Evolutionary conservation across 306 rosid species (phyloP), one percentile per base, ranked within the genome.

Genomic region (Quercus aquifolioides): DNA sequence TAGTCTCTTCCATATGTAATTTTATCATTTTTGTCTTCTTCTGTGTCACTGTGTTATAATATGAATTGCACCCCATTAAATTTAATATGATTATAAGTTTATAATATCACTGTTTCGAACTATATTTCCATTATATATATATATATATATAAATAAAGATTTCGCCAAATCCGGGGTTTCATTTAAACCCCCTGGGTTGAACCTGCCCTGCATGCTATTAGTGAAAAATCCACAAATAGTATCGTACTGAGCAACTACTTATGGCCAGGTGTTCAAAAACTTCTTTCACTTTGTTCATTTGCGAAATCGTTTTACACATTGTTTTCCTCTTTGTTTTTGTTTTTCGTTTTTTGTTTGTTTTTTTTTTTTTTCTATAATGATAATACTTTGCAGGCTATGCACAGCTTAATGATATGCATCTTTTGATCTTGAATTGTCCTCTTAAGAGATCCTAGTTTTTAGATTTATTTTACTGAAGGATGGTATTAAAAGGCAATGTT

Each of bases 231-330:
- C 97, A 10, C 56, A 82, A 51, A 88, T 91, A 0, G 97, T 94
- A 79, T 97, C 99, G 5, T 89, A 85, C 79, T 90, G 88, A 78
- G 97, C 97, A 74, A 91, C 91, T 41, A 90, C 90, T 14, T 91
- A 90, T 41, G 97, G 97, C 35, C 99, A 94, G 95, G 98, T 93
- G 43, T 10, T 72, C 82, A 30, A 25, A 73, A 35, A 71, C 18
- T 51, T 77, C 35, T 31, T 31, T 31, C 65, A 28, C 30, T 25
- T 38, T 71, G 74, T 49, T 78, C 9, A 6, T 19, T 57, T 31
- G 9, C 18, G 71, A n/a, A 33, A 6, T 56, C n/a, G 25, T 20
- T 56, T 23, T 73, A 68, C 60, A 21, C 73, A 65, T 73, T 21
- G 52, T 71, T 77, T 10, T 5, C 7, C 25, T 38, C 73, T 76